Percentiles rank a stretch among this genome's conserved stretches.
Conservation (phyloP, 345 rosid genomes). For the Eutrema heterophyllum region DNA sequence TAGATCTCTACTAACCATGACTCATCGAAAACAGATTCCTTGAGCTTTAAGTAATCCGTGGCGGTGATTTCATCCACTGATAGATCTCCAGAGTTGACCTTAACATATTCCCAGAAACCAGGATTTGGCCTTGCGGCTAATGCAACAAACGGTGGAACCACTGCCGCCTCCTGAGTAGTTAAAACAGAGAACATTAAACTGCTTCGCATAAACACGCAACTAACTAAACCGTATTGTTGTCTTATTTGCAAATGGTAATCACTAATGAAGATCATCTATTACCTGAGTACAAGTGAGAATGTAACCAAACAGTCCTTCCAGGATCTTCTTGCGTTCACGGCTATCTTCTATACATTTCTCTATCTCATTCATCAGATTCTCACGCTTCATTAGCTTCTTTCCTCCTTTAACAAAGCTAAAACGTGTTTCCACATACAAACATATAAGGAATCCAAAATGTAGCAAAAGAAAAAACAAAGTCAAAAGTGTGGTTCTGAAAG, state of each 20-base stretch:
- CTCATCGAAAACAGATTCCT: conserved; percentile 69
- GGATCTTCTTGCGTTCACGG: conserved; percentile 50
- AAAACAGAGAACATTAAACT: background rate
- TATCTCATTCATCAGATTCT: conserved; percentile 57
- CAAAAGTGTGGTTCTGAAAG: background rate
- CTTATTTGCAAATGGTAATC: background rate
- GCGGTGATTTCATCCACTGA: conserved; percentile 51
- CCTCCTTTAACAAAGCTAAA: conserved; percentile 56
- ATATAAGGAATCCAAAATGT: background rate
- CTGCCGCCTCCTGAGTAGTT: conserved; percentile 71
- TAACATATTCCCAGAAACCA: conserved; percentile 86
- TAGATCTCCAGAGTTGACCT: conserved; percentile 58
- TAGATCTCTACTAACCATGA: conserved; percentile 45
- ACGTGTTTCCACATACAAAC: background rate
- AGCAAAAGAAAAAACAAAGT: background rate
- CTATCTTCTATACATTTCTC: conserved; percentile 58
- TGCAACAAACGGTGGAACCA: conserved; percentile 76
- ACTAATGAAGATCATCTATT: background rate
- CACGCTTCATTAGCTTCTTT: conserved; percentile 61
- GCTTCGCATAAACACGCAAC: background rate
- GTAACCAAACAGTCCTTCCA: conserved; percentile 79
- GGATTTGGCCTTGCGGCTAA: conserved; percentile 81
- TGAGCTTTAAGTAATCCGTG: conserved; percentile 67
- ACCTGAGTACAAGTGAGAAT: conserved; percentile 68
- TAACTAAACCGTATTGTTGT: background rate